phyloP scores from a whole-genome alignment of 495 filamentous ascomycete genomes.

The Entonaema liquescens region DNA sequence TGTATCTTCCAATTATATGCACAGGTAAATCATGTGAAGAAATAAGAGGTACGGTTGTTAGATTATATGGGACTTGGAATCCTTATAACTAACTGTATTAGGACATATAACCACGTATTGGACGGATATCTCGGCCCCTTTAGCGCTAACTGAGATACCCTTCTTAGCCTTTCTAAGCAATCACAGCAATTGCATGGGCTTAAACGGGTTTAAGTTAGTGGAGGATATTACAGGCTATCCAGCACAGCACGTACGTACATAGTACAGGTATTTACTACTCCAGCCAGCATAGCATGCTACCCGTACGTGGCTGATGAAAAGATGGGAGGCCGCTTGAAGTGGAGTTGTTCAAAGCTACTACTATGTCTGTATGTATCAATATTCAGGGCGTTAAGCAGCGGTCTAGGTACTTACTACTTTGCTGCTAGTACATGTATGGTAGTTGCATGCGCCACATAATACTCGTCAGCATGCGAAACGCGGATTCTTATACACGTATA shows the following conservation, averaged over 20 bases:
- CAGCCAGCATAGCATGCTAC: slow-evolving; percentile 13
- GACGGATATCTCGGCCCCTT: slow-evolving; percentile 27
- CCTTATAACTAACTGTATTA: not conserved
- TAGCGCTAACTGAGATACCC: slow-evolving; percentile 17
- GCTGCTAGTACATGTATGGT: too few species aligned
- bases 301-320: slow-evolving; percentile 34
- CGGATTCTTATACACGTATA: not conserved
- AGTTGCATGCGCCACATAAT: too few species aligned
- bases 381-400: slow-evolving; percentile 23
- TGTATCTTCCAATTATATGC: slow-evolving; percentile 1
- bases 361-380: too few species aligned
- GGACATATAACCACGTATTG: not conserved
- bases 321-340: slow-evolving; percentile 33
- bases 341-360: too few species aligned
- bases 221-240: slow-evolving; percentile 3
- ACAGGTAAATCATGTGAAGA: not conserved
- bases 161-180: not conserved
- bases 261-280: not conserved
- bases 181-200: not conserved
- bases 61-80: not conserved
- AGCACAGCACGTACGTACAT: slow-evolving; percentile 15
- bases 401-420: too few species aligned
- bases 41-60: not conserved
- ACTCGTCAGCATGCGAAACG: not conserved
- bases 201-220: slow-evolving; percentile 1